Percentiles rank a stretch among this genome's conserved stretches.
phyloP scores from a whole-genome alignment of 148 eudicot genomes.

The Suaeda aralocaspica region DNA sequence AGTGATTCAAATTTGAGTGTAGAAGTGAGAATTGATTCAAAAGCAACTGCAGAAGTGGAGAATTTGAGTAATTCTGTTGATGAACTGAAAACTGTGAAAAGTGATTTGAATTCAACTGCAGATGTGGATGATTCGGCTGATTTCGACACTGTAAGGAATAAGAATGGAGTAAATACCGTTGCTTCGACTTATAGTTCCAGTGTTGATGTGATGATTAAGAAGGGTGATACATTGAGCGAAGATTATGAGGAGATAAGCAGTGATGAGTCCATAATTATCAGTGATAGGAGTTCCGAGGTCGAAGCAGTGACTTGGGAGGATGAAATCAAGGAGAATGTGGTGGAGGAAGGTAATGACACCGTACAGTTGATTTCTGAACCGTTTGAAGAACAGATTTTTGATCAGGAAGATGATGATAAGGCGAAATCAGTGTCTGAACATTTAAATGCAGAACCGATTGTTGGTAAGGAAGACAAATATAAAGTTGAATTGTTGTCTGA shows the following conservation, averaged over 20 bases:
- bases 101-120: neutral
- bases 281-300: neutral
- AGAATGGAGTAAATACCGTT: neutral
- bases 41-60: neutral
- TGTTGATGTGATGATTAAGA: neutral
- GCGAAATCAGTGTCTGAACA: constrained; percentile 19
- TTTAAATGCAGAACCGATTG: constrained; percentile 34
- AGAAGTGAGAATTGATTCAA: neutral
- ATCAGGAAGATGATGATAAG: constrained; percentile 26
- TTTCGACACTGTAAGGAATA: neutral
- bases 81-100: neutral
- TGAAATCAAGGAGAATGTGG: neutral
- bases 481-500: constrained; percentile 17
- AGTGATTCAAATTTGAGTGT: neutral
- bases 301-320: neutral
- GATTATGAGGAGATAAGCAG: neutral
- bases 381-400: constrained; percentile 29
- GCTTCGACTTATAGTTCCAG: neutral
- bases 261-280: neutral
- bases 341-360: constrained; percentile 13
- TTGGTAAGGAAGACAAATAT: constrained; percentile 28
- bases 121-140: constrained; percentile 4
- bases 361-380: constrained; percentile 19
- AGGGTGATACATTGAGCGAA: neutral
- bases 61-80: neutral